Evolutionary conservation across 305 asterid genomes (phyloP), one percentile per base, ranked within the genome.

Genomic region (Nicotiana rustica): DNA sequence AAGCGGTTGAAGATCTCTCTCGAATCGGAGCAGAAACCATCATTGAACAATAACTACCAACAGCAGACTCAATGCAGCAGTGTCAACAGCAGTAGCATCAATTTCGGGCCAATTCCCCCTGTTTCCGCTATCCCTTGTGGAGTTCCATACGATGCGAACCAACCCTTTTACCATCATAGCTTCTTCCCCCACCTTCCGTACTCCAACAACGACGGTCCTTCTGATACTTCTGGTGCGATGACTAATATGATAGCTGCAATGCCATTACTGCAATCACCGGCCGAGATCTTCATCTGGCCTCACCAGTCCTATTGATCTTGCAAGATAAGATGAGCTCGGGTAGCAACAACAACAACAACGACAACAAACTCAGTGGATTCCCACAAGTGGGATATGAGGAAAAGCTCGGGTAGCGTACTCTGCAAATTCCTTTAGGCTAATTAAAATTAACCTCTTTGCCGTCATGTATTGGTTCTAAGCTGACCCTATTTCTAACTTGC

Each of bases 211-310:
- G 82, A 81, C 5, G 83, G 67, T 5, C 29, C 73, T 44, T 38
- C 91, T 0, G 89, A 83, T 2, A 59, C 89, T 0, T 38, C 91
- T 0, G 86, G 79, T 49, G 60, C 88, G 0, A 67, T 66, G 83
- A 80, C 93, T 6, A 73, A 91, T 14, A 83, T 90, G 89, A 82
- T 73, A 3, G 70, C 86, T 5, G 84, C 91, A 3, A 67, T 87
- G 89, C 93, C 88, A 19, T 82, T 86, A 81, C 86, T 91, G 85
- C 88, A 88, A 12, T 79, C 95, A 19, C 86, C 91, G 1, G 85
- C 92, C 0, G 98, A 95, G 90, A 89, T 88, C 41, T 91, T 85
- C 91, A 85, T 95, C 4, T 95, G 98, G 98, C 96, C 98, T 25
- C 92, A 92, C 84, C 97, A 91, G 82, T 88, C 96, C 10, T 94